Percentiles rank a stretch among this genome's conserved stretches.
Evolutionary conservation across 257 asterid species (phyloP).

Genomic region (Dorcoceras hygrometricum): DNA sequence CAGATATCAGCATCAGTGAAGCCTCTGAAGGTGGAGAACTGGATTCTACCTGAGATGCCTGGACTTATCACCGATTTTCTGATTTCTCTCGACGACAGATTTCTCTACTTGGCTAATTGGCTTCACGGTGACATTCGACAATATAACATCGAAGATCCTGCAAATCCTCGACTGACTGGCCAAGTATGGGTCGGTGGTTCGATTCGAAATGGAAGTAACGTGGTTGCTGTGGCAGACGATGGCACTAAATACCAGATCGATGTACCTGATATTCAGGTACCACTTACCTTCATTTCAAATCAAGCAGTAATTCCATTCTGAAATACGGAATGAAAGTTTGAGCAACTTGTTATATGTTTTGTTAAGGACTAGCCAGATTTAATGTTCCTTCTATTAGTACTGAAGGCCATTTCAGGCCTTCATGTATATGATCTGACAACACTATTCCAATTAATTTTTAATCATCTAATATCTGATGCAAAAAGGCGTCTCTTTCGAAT

Average conservation of each 20-base stretch:
- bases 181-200: slow-evolving; percentile 83
- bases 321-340: neutral
- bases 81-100: slow-evolving; percentile 75
- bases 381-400: neutral
- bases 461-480: neutral
- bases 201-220: slow-evolving; percentile 60
- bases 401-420: neutral
- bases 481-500: neutral
- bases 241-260: slow-evolving; percentile 74
- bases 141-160: slow-evolving; percentile 79
- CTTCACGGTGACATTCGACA: slow-evolving; percentile 95
- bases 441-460: too few species aligned
- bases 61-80: slow-evolving; percentile 80
- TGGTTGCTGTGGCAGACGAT: slow-evolving; percentile 68
- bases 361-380: too few species aligned
- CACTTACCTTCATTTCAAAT: neutral
- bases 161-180: slow-evolving; percentile 61
- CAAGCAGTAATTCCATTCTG: too few species aligned
- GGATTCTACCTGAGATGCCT: slow-evolving; percentile 91
- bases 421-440: neutral
- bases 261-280: slow-evolving; percentile 76
- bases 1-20: slow-evolving; percentile 61
- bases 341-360: too few species aligned
- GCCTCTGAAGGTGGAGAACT: slow-evolving; percentile 71
- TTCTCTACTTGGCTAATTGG: slow-evolving; percentile 77